Base-by-base conservation (phyloP, 2,329 filamentous ascomycete species). In the Polychaeton citri region DNA sequence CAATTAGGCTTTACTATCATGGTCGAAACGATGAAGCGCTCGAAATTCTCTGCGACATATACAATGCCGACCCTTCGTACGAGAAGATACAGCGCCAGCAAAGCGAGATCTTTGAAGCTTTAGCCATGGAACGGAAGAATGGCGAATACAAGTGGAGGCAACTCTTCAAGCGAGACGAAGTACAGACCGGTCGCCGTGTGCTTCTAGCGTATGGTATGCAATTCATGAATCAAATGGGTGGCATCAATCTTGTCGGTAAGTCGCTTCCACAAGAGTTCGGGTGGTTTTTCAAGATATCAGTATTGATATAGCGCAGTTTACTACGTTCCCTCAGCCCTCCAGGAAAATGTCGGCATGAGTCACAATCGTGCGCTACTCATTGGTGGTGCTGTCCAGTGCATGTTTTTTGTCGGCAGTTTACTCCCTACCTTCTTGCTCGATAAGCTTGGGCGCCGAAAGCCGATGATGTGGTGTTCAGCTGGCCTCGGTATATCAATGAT, bases 351-450 rank as follows among this genome's bases (percentile, higher is more conserved):
- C 26, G 62, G 63, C 2, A 53, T 69, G 2, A 47, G 50, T 2
- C 52, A 54, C 2, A 64, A 67, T 32, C 52, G 66, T 4, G 59
- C 63, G 6, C 51, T 66, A 4, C 53, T 70, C 4, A 56, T 71
- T 3, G 66, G 64, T 19, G 66, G 66, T 13, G 62, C 63, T 40
- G 54, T 61, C 4, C 52, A 61, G 38, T 48, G 52, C 21, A 59
- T 59, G 53, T 62, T 42, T 10, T 51, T 65, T 20, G 50, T 64
- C 12, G 63, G 67, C 2, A 64, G 65, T 2, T 61, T 70, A 43
- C 58, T 60, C 45, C 64, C 67, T 2, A 64, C 65, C 2, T 61
- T 70, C 43, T 59, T 60, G 45, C 53, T 64, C 19, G 64, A 66
- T 41, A 53, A 51, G 17, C 53, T 66, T 26, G 64, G 54, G 6